A percentile compares a stretch with the other conserved stretches of the same genome.
Conservation (phyloP, 371 early-diverging fungal species). For the Fennellomyces sp. region DNA sequence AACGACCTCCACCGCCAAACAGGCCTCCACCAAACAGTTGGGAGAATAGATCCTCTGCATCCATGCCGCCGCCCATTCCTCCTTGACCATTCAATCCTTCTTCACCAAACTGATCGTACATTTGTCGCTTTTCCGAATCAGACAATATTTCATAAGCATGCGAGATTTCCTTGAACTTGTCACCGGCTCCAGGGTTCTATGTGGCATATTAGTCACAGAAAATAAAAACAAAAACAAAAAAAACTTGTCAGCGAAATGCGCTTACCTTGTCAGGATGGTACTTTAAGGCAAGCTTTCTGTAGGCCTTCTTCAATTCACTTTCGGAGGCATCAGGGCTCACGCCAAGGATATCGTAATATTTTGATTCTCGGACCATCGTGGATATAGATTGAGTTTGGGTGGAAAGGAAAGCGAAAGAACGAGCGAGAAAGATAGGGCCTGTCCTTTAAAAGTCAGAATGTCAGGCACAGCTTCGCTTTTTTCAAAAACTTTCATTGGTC, state of each 20-base stretch:
- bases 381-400: background rate
- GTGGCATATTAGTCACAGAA: background rate
- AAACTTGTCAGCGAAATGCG: slow-evolving; percentile 14
- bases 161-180: slow-evolving; percentile 93
- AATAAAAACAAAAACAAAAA: background rate
- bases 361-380: slow-evolving; percentile 82
- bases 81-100: slow-evolving; percentile 79
- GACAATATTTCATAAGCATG: slow-evolving; percentile 96
- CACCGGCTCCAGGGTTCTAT: slow-evolving; percentile 80
- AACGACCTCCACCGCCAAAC: slow-evolving; percentile 66
- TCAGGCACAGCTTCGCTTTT: background rate
- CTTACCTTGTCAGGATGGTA: slow-evolving; percentile 95
- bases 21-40: slow-evolving; percentile 81
- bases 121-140: slow-evolving; percentile 75
- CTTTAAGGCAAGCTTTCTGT: slow-evolving; percentile 88
- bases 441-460: background rate
- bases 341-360: slow-evolving; percentile 92
- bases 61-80: slow-evolving; percentile 60
- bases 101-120: slow-evolving; percentile 87
- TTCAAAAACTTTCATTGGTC: no score
- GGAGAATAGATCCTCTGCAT: slow-evolving; percentile 88
- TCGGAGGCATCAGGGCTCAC: slow-evolving; percentile 84
- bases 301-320: slow-evolving; percentile 88
- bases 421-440: background rate
- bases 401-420: background rate